These are phyloP conservation scores for Salvia sclarea DNA, from an alignment of 305 asterid species.

Conservation along the genomic window DNA sequence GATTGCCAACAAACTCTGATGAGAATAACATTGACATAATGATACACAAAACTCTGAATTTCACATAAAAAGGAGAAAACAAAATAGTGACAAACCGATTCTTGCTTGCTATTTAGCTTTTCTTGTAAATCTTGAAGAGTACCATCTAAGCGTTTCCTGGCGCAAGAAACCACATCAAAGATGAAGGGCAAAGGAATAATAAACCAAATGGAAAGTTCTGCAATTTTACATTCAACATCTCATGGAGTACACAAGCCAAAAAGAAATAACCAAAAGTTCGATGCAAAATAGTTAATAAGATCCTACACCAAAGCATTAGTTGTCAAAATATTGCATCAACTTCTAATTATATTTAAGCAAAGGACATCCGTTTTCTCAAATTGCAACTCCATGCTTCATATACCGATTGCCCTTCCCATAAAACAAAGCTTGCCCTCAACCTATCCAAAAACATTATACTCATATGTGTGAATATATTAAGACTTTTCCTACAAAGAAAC, in stretches of 20 bases:
- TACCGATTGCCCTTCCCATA: background rate
- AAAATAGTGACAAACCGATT: constrained; percentile 60
- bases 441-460: background rate
- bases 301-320: background rate
- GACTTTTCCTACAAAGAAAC: background rate
- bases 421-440: background rate
- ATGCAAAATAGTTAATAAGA: background rate
- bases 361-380: background rate
- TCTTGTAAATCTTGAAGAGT: constrained; percentile 92
- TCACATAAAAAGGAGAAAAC: background rate
- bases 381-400: background rate
- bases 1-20: background rate
- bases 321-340: background rate
- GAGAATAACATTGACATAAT: background rate
- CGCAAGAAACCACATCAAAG: constrained; percentile 21
- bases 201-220: constrained; percentile 9
- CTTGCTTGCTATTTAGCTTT: constrained; percentile 90
- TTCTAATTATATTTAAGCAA: background rate
- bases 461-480: background rate
- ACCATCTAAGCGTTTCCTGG: constrained; percentile 85
- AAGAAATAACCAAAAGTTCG: background rate
- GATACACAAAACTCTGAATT: background rate
- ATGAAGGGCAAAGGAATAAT: background rate
- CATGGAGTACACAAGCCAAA: background rate
- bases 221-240: constrained; percentile 10